These are phyloP conservation scores for Teratosphaeria destructans DNA, from an alignment of 2,329 filamentous ascomycete genomes.

Conservation along the genomic window DNA sequence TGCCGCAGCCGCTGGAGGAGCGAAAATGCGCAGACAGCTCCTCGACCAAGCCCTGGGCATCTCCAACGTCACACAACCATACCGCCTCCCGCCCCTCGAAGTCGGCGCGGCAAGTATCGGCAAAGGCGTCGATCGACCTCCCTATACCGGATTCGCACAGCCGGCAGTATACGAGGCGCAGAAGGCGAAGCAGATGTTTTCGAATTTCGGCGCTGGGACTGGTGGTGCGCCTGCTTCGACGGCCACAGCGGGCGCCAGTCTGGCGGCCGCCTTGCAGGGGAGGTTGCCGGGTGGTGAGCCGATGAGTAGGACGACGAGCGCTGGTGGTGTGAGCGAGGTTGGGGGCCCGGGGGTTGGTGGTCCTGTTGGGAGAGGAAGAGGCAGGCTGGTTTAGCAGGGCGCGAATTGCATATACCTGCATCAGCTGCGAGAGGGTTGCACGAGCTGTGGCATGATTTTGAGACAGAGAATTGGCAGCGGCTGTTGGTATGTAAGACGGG, in stretches of 20 bases:
- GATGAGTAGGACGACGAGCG: slow-evolving; percentile 19
- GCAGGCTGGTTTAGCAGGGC: slow-evolving; percentile 1
- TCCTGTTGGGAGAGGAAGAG: slow-evolving; percentile 11
- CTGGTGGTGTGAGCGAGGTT: slow-evolving; percentile 16
- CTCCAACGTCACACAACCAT: slow-evolving; percentile 19
- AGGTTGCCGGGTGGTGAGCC: slow-evolving; percentile 5
- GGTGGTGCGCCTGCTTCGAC: not conserved
- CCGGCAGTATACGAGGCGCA: not conserved
- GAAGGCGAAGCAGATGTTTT: slow-evolving; percentile 1
- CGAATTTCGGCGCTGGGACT: not conserved
- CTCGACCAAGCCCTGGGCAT: slow-evolving; percentile 25
- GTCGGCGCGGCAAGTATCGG: slow-evolving; percentile 25
- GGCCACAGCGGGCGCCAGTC: not conserved
- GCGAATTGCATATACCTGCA: not conserved
- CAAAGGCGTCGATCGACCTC: slow-evolving; percentile 23
- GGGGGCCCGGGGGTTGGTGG: slow-evolving; percentile 7
- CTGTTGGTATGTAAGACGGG: not conserved
- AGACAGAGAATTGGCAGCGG: not conserved
- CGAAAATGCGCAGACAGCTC: slow-evolving; percentile 19
- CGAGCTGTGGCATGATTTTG: not conserved
- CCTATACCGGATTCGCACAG: slow-evolving; percentile 24
- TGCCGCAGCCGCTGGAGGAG: slow-evolving; percentile 10
- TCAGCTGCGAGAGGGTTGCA: not conserved
- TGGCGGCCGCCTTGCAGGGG: slow-evolving; percentile 3
- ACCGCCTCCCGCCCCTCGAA: slow-evolving; percentile 25